Evolutionary conservation across 2,329 filamentous ascomycete genomes (phyloP), one percentile per base, ranked within the genome.

Genomic region (Anthostomella pinea): DNA sequence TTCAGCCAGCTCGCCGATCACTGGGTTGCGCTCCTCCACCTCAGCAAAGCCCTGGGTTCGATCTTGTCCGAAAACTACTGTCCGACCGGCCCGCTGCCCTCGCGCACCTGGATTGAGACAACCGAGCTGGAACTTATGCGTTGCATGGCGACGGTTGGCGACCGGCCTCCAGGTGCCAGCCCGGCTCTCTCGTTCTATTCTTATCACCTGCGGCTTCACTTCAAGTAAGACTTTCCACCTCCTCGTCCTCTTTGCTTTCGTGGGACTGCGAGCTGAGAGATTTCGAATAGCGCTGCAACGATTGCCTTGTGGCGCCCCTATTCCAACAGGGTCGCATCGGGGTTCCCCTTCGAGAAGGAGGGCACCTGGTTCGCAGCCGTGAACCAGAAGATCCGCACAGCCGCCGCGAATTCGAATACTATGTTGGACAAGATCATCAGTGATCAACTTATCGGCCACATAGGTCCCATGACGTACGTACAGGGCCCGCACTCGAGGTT

Each of bases 401-500:
- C 38, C 7, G 38, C 38, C 10, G 26, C 21, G 19, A 29, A 41
- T 11, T 30, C 33, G 9, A 35, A 41, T 28, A 33, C 31, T 4
- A 20, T 41, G 24, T 21, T 41, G 10, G 38, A 41, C 28, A 41
- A 36, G 14, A 22, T 41, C 11, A 41, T 41, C 33, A 41, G 38
- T 15, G 28, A 33, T 19, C 33, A 41, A 35, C 15, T 41, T 3
- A 41, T 41, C 24, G 33, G 38, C 13, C 36, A 32, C 13, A 41
- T 41, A 23, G 38, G 38, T n/a, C 38, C 38, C 8, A 41, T 41
- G 38, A 41, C 38, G 38, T 41, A 36, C 7, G 28, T 31, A 26
- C 18, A 38, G 4, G 26, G 29, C 8, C 17, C 8, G 4, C n/a
- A 6, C 17, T 15, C 22, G 15, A 13, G 16, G 11, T 9, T 19